A percentile compares a stretch with the other conserved stretches of the same genome.
These are phyloP conservation scores for Kwoniella dejecticola DNA, from an alignment of 768 basidiomycete genomes.

Conservation along the genomic window DNA sequence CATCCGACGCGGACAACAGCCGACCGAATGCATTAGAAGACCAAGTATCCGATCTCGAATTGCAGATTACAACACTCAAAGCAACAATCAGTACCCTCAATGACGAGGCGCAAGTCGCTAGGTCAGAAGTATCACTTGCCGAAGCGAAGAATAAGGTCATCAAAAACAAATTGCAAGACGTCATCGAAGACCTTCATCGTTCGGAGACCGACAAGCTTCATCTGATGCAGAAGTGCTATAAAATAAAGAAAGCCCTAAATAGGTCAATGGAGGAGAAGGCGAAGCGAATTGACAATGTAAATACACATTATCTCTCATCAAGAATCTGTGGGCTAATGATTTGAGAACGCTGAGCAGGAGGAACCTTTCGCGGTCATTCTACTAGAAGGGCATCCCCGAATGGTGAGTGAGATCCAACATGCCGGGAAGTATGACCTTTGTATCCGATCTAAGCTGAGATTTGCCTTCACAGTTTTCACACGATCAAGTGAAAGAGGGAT, in stretches of 20 bases:
- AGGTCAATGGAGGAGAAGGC: too few species aligned
- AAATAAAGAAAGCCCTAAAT: neutral
- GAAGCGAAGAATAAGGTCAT: conserved; percentile 1
- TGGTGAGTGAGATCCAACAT: conserved; percentile 15
- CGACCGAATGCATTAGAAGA: too few species aligned
- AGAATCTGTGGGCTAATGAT: neutral
- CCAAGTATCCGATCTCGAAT: too few species aligned
- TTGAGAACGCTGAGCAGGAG: neutral
- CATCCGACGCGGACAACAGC: too few species aligned
- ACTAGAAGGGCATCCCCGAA: conserved; percentile 24
- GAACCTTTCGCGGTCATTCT: conserved; percentile 18
- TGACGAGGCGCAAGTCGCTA: too few species aligned
- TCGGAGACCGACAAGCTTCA: neutral
- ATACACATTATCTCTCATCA: too few species aligned
- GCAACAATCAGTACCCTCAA: too few species aligned
- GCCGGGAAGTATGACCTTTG: neutral
- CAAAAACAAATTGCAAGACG: neutral
- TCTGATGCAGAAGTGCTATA: neutral
- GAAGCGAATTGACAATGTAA: too few species aligned
- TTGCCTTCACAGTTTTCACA: neutral
- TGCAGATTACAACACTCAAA: too few species aligned
- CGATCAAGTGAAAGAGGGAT: neutral
- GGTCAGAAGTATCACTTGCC: too few species aligned
- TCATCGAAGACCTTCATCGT: neutral
- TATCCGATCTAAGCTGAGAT: too few species aligned